Base-by-base conservation (phyloP, 2,329 filamentous ascomycete species). In the Nothopassalora personata region DNA sequence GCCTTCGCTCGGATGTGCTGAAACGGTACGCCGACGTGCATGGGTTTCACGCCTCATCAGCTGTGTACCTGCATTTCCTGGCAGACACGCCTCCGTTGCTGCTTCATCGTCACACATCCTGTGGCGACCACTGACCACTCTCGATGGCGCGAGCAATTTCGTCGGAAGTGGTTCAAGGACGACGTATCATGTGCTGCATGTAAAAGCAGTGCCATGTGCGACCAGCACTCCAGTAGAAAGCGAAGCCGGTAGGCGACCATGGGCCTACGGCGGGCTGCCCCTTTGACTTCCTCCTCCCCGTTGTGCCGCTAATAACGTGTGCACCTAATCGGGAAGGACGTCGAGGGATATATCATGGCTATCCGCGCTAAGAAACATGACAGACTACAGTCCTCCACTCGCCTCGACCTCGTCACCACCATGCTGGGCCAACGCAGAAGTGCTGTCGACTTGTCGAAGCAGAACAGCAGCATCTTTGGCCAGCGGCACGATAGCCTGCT, bases 391-490 rank as follows among this genome's bases (percentile, higher is more conserved):
- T 52, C 53, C 27, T 52, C 54, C 23, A 61, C 64, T 30, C 60
- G 62, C 36, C 60, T 64, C 62, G 64, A 67, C 58, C 53, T 66
- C 19, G 36, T 64, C 15, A 51, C 58, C 23, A 49, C 54, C 30
- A 62, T 66, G 57, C 46, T 45, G 49, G 54, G 54, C 39, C 51
- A 33, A 6, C n/a, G 52, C 43, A 53, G 46, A n/a, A 49, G 46
- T 36, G 49, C 60, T 45, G 23, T 39, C 56, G 23, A 43, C 18
- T 4, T 18, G n/a, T 43, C 39, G 39, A 43, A 43, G 39, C 39
- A 43, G 39, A 43, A 43, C 4, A 15, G 8, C 39, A 43, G 11
- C 8, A 43, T 43, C 13, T 43, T n/a, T 43, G 39, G 39, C 18
- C 48, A 31, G 48, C 48, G 31, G 48, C 48, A 51, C 13, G 39